Percentiles rank a stretch among this genome's conserved stretches.
These are phyloP conservation scores for Naganishia liquefaciens DNA, from an alignment of 1,284 basidiomycete genomes.

Conservation along the genomic window DNA sequence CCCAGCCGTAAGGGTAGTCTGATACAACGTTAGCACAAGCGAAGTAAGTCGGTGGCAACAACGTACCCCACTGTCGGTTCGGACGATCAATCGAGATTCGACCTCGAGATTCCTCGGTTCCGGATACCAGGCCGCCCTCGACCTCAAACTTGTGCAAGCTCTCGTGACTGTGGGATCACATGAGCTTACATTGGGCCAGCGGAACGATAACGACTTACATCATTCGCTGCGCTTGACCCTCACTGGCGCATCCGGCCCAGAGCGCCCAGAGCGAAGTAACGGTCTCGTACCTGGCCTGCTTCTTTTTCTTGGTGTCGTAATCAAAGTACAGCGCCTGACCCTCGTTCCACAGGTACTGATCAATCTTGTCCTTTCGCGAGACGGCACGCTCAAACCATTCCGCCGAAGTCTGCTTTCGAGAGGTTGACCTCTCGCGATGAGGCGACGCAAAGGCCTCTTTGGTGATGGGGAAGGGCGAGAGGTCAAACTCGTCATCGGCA, in stretches of 20 bases:
- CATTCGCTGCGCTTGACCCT: slow-evolving; percentile 88
- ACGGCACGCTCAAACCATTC: slow-evolving; percentile 91
- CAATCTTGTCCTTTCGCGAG: slow-evolving; percentile 77
- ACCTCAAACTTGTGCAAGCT: slow-evolving; percentile 95
- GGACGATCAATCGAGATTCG: slow-evolving; percentile 92
- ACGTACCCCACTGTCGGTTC: slow-evolving; percentile 88
- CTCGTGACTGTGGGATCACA: slow-evolving; percentile 60
- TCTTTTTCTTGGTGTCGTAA: slow-evolving; percentile 86
- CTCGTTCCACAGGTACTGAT: slow-evolving; percentile 96
- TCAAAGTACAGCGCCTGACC: slow-evolving; percentile 93
- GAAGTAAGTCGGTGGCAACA: slow-evolving; percentile 33
- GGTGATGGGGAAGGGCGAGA: slow-evolving; percentile 88
- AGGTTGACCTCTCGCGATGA: slow-evolving; percentile 64
- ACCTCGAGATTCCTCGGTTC: slow-evolving; percentile 94
- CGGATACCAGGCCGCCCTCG: slow-evolving; percentile 90
- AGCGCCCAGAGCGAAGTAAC: slow-evolving; percentile 94
- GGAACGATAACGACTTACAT: slow-evolving; percentile 64
- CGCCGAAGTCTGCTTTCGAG: slow-evolving; percentile 67
- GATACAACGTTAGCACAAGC: not conserved
- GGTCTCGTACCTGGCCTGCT: slow-evolving; percentile 91
- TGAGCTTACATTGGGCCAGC: slow-evolving; percentile 9
- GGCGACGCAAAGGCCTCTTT: slow-evolving; percentile 67
- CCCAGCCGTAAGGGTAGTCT: slow-evolving; percentile 64
- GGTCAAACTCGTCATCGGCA: slow-evolving; percentile 84
- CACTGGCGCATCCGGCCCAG: slow-evolving; percentile 95